Evolutionary conservation across 2,329 filamentous ascomycete genomes (phyloP), one percentile per base, ranked within the genome.

Genomic region (Aspergillus puulaauensis): DNA sequence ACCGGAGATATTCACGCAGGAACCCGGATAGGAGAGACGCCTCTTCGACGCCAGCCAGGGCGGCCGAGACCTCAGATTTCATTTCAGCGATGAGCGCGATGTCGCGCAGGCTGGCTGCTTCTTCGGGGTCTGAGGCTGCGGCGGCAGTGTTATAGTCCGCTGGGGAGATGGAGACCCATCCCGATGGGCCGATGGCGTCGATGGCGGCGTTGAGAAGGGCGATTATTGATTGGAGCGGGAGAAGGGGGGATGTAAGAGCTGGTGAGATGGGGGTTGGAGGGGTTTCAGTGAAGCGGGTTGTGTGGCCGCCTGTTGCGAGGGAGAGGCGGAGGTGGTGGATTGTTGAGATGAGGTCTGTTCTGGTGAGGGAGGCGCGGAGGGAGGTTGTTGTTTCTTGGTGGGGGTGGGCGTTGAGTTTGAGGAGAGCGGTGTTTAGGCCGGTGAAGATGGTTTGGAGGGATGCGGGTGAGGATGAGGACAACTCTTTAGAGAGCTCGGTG

Each of bases 51-150:
- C 78, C 77, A 15, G 77, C 75, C 6, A 79, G 71, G 1, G 78
- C 76, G 47, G 77, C 77, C 4, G 78, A 78, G 27, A 81, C 70
- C 61, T 81, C 79, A 4, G 77, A 76, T 58, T 77, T 75, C 71
- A 81, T 75, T 48, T 81, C 77, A 15, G 76, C 70, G 51, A 81
- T 74, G 14, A 80, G 69, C 43, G 79, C 76, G 37, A 73, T 70
- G 56, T 79, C 75, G 56, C 75, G 72, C 14, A 54, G 44, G 11
- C 43, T 44, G 14, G 43, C 24, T 15, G 33, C 12, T 15, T 54
- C 52, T 39, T 46, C 39, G 67, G 69, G 31, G 70, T 61, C 23
- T 21, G 21, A 67, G 63, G 17, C 71, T 72, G 41, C 70, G 66
- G 33, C 73, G 64, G 9, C 27, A 9, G 27, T 31, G 17, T 64